Percentiles rank a stretch among this genome's conserved stretches.
phyloP scores from a whole-genome alignment of 306 rosid species.

The Rosa persica region DNA sequence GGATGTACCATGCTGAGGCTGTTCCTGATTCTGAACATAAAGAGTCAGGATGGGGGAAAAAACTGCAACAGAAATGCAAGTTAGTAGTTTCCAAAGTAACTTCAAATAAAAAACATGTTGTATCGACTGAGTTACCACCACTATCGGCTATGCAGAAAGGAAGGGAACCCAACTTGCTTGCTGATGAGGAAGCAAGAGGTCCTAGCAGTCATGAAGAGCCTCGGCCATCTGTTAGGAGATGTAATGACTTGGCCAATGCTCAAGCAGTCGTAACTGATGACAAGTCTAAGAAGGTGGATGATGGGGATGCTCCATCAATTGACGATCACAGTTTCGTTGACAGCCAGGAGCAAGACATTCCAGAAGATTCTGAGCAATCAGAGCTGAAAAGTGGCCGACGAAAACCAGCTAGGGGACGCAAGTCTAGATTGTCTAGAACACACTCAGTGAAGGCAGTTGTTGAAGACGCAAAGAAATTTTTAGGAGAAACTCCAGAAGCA shows the following conservation, averaged over 20 bases:
- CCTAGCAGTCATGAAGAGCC: constrained; percentile 27
- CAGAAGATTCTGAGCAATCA: constrained; percentile 72
- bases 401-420: constrained; percentile 43
- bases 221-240: constrained; percentile 33
- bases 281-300: constrained; percentile 36
- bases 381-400: constrained; percentile 43
- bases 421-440: constrained; percentile 63
- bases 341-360: constrained; percentile 55
- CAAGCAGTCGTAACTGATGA: constrained; percentile 35
- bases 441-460: constrained; percentile 70
- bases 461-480: constrained; percentile 69
- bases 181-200: constrained; percentile 34
- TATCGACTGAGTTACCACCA: constrained; percentile 31
- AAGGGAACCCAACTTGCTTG: constrained; percentile 30
- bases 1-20: constrained; percentile 35
- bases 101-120: constrained; percentile 52
- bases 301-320: constrained; percentile 34
- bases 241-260: constrained; percentile 30
- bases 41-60: constrained; percentile 40
- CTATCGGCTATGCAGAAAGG: constrained; percentile 33
- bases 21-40: constrained; percentile 41
- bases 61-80: constrained; percentile 70
- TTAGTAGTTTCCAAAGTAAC: constrained; percentile 60
- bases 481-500: constrained; percentile 50
- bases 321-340: constrained; percentile 56